These are phyloP conservation scores for Ustilago loliicola DNA, from an alignment of 1,284 basidiomycete genomes.

Conservation along the genomic window DNA sequence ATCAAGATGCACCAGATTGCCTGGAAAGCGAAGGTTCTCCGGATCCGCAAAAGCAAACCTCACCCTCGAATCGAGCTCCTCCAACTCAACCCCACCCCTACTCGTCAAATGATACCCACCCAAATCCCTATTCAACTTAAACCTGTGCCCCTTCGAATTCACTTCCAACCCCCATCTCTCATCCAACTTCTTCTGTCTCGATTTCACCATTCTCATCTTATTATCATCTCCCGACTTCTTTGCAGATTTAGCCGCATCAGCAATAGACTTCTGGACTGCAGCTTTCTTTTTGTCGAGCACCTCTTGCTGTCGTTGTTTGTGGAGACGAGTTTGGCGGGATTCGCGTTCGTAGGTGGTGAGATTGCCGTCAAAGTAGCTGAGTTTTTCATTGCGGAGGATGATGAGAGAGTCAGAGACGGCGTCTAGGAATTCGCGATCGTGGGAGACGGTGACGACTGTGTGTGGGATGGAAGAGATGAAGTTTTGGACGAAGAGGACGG, in stretches of 20 bases:
- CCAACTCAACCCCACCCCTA: conserved; percentile 75
- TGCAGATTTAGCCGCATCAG: conserved; percentile 74
- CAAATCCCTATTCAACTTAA: conserved; percentile 78
- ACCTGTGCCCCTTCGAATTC: conserved; percentile 73
- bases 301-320: conserved; percentile 75
- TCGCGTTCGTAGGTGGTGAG: conserved; percentile 76
- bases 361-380: conserved; percentile 77
- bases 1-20: conserved; percentile 75
- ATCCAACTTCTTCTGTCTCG: conserved; percentile 77
- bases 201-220: conserved; percentile 74
- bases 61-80: conserved; percentile 73
- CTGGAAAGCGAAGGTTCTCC: conserved; percentile 74
- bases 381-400: conserved; percentile 75
- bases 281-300: conserved; percentile 76
- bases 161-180: conserved; percentile 76
- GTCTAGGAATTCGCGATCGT: conserved; percentile 81
- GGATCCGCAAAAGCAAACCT: conserved; percentile 74
- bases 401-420: conserved; percentile 79
- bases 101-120: conserved; percentile 73
- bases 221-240: conserved; percentile 79
- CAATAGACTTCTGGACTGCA: conserved; percentile 72
- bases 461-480: conserved; percentile 73
- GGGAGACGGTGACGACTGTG: conserved; percentile 78
- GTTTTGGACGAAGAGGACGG: conserved; percentile 73
- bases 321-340: conserved; percentile 74